These are phyloP conservation scores for Salmacisia buchloeana DNA, from an alignment of 1,284 basidiomycete species.

Conservation along the genomic window DNA sequence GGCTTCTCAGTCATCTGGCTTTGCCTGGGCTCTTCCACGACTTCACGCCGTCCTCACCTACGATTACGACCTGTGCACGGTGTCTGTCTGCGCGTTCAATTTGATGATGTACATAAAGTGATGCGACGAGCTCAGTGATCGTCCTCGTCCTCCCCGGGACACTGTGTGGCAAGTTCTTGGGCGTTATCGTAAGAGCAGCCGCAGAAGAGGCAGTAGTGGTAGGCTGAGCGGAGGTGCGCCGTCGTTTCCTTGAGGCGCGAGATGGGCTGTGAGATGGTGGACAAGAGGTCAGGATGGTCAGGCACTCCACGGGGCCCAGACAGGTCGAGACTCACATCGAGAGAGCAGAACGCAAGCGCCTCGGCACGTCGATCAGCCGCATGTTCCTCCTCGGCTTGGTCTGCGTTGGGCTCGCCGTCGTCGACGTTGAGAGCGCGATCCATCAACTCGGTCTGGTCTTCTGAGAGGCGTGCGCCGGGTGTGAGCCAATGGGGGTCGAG, in stretches of 20 bases:
- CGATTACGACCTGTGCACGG: background rate
- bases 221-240: constrained; percentile 11
- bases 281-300: background rate
- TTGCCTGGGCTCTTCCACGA: too few species aligned
- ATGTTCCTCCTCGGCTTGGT: background rate
- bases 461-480: constrained; percentile 7
- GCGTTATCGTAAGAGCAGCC: constrained; percentile 10
- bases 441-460: constrained; percentile 7
- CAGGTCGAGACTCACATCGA: constrained; percentile 7
- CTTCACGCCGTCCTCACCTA: too few species aligned
- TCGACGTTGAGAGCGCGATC: background rate
- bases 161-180: constrained; percentile 11
- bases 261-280: background rate
- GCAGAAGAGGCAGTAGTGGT: constrained; percentile 23
- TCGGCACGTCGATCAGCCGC: background rate
- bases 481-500: constrained; percentile 10
- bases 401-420: too few species aligned
- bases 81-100: background rate
- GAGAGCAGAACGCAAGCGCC: constrained; percentile 8
- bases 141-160: constrained; percentile 19
- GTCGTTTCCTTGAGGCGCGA: constrained; percentile 13
- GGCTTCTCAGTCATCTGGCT: too few species aligned
- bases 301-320: too few species aligned
- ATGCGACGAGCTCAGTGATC: constrained; percentile 9
- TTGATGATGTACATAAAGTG: background rate